Percentiles rank a stretch among this genome's conserved stretches.
These are phyloP conservation scores for Hypoxylon sp. DNA, from an alignment of 2,329 filamentous ascomycete genomes.

Conservation along the genomic window DNA sequence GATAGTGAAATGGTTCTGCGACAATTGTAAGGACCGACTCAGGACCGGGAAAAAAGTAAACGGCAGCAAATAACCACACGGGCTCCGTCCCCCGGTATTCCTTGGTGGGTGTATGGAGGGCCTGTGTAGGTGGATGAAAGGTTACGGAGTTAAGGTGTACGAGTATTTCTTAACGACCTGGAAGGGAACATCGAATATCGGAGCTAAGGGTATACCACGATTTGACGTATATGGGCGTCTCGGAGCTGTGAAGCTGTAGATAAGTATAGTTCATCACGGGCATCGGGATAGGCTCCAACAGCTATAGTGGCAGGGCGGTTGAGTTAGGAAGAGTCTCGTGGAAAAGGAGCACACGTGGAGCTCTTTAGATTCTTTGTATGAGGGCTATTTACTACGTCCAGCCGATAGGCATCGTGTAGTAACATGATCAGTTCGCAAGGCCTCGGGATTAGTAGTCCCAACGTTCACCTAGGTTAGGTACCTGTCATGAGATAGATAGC, in stretches of 20 bases:
- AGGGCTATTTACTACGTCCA: conserved; percentile 5
- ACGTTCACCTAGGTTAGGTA: too few species aligned
- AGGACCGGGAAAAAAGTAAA: conserved; percentile 63
- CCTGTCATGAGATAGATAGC: too few species aligned
- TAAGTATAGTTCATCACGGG: conserved; percentile 5
- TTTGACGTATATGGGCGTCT: conserved; percentile 28
- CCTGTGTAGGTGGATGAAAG: conserved; percentile 10
- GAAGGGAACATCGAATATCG: conserved; percentile 9
- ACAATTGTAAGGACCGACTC: conserved; percentile 75
- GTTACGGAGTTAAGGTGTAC: conserved; percentile 27
- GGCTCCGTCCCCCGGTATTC: conserved; percentile 1
- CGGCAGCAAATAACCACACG: conserved; percentile 52
- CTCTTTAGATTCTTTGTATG: conserved; percentile 7
- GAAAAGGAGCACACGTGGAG: conserved; percentile 7
- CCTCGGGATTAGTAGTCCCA: too few species aligned
- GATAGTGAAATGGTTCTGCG: conserved; percentile 82
- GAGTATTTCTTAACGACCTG: conserved; percentile 15
- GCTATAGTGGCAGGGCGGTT: not conserved
- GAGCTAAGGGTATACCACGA: conserved; percentile 10
- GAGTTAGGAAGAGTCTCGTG: conserved; percentile 2
- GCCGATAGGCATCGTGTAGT: not conserved
- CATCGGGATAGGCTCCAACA: conserved; percentile 6
- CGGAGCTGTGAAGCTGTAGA: conserved; percentile 15
- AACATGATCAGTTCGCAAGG: not conserved
- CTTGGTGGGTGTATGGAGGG: conserved; percentile 16